Conservation (phyloP, 2,329 filamentous ascomycete species). For the Cordyceps farinosa region DNA sequence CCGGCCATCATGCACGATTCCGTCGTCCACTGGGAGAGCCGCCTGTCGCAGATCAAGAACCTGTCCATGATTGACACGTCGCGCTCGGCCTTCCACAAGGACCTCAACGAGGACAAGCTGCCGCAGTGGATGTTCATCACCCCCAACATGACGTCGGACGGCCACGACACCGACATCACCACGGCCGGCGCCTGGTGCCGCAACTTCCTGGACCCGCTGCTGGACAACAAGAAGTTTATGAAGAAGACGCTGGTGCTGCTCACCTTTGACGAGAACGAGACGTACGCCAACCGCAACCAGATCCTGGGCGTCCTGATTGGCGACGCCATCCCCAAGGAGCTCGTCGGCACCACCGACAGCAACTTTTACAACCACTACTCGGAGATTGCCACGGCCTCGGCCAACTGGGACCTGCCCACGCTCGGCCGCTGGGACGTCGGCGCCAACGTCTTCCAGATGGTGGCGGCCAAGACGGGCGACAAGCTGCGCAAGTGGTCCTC, state of each 20-base stretch:
- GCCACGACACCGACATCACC: slow-evolving; percentile 69
- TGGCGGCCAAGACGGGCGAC: slow-evolving; percentile 60
- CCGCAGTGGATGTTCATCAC: slow-evolving; percentile 72
- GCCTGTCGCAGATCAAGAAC: slow-evolving; percentile 71
- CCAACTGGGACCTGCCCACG: slow-evolving; percentile 67
- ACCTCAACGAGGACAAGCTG: slow-evolving; percentile 59
- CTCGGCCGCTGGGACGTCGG: slow-evolving; percentile 70
- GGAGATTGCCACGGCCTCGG: slow-evolving; percentile 60
- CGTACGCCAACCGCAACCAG: slow-evolving; percentile 63
- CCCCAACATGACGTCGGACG: slow-evolving; percentile 73
- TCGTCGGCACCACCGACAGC: slow-evolving; percentile 64
- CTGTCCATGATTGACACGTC: slow-evolving; percentile 45
- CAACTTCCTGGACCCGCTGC: slow-evolving; percentile 65
- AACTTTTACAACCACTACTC: slow-evolving; percentile 74
- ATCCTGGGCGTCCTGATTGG: slow-evolving; percentile 71
- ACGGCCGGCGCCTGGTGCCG: slow-evolving; percentile 66
- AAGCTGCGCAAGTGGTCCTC: slow-evolving; percentile 37
- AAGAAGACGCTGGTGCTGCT: slow-evolving; percentile 70
- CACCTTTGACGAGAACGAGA: slow-evolving; percentile 76
- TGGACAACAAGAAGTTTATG: slow-evolving; percentile 68
- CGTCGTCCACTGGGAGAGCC: slow-evolving; percentile 54
- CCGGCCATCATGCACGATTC: slow-evolving; percentile 62
- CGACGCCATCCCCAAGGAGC: slow-evolving; percentile 63
- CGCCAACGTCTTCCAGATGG: slow-evolving; percentile 63
- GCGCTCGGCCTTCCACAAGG: slow-evolving; percentile 57